These are phyloP conservation scores for Aspergillus taichungensis DNA, from an alignment of 495 filamentous ascomycete genomes.

Conservation along the genomic window DNA sequence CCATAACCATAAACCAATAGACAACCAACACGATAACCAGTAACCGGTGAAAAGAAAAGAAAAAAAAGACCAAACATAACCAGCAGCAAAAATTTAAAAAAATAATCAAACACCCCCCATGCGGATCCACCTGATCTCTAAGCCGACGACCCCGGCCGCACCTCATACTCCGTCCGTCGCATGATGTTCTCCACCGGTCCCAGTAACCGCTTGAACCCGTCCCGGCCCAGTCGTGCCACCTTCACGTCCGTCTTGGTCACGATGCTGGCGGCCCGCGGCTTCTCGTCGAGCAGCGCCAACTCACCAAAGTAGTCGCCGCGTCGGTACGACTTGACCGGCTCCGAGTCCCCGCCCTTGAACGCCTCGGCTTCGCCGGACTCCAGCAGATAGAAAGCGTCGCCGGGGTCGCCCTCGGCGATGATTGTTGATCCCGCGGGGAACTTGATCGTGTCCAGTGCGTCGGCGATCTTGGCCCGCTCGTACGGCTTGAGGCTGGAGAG, in stretches of 20 bases:
- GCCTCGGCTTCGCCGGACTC: slow-evolving; percentile 86
- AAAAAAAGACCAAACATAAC: background rate
- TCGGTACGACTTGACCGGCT: slow-evolving; percentile 65
- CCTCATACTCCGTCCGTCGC: slow-evolving; percentile 62
- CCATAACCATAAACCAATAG: too few relatives aligned
- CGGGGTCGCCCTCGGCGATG: slow-evolving; percentile 85
- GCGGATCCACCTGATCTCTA: background rate
- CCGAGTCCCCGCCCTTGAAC: slow-evolving; percentile 54
- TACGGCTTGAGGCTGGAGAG: slow-evolving; percentile 76
- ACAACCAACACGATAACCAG: too few relatives aligned
- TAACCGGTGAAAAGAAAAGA: background rate
- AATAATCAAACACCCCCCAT: slow-evolving; percentile 2
- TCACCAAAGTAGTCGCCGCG: slow-evolving; percentile 98
- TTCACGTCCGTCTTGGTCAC: slow-evolving; percentile 71
- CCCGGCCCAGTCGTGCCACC: slow-evolving; percentile 87
- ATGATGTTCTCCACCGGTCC: slow-evolving; percentile 94
- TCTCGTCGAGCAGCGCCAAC: slow-evolving; percentile 84
- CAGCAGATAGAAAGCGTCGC: slow-evolving; percentile 86
- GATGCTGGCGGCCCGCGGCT: slow-evolving; percentile 87
- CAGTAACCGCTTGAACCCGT: slow-evolving; percentile 86
- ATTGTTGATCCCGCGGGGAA: slow-evolving; percentile 72
- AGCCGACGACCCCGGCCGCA: slow-evolving; percentile 15
- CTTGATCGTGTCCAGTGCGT: slow-evolving; percentile 85
- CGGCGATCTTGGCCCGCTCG: slow-evolving; percentile 93
- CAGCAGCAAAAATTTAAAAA: background rate